Percentiles rank a stretch among this genome's conserved stretches.
Evolutionary conservation across 177 flowering plant species (phyloP).

Genomic region (Vitis hybrid): DNA sequence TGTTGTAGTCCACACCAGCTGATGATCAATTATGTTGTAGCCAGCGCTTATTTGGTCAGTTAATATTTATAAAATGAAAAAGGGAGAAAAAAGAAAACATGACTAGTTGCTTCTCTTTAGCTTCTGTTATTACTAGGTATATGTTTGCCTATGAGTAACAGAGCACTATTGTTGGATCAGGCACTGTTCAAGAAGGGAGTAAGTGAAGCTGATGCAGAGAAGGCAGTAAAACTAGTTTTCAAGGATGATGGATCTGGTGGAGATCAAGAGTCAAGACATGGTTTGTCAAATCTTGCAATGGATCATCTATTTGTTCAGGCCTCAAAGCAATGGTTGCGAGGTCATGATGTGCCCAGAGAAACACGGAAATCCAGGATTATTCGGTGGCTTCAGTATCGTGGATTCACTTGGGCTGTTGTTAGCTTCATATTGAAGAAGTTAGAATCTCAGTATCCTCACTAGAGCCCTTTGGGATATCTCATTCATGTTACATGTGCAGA

Average conservation of each 20-base stretch:
- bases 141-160: not conserved
- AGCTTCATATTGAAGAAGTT: slow-evolving; percentile 58
- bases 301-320: slow-evolving; percentile 67
- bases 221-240: slow-evolving; percentile 72
- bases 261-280: slow-evolving; percentile 34
- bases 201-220: slow-evolving; percentile 45
- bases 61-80: not conserved
- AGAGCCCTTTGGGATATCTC: slow-evolving; percentile 3
- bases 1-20: too few relatives aligned
- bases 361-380: slow-evolving; percentile 70
- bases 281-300: slow-evolving; percentile 62
- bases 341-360: slow-evolving; percentile 48
- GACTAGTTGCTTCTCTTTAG: slow-evolving; percentile 3
- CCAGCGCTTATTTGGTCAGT: not conserved
- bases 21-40: not conserved
- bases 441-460: slow-evolving; percentile 45
- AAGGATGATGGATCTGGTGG: slow-evolving; percentile 38
- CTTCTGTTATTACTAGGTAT: not conserved
- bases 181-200: slow-evolving; percentile 70
- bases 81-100: not conserved
- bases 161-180: slow-evolving; percentile 34
- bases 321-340: slow-evolving; percentile 78
- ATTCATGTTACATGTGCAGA: not conserved
- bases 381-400: slow-evolving; percentile 94
- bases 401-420: slow-evolving; percentile 71